phyloP scores from a whole-genome alignment of 2,329 filamentous ascomycete species.

The Penicillium sp. region DNA sequence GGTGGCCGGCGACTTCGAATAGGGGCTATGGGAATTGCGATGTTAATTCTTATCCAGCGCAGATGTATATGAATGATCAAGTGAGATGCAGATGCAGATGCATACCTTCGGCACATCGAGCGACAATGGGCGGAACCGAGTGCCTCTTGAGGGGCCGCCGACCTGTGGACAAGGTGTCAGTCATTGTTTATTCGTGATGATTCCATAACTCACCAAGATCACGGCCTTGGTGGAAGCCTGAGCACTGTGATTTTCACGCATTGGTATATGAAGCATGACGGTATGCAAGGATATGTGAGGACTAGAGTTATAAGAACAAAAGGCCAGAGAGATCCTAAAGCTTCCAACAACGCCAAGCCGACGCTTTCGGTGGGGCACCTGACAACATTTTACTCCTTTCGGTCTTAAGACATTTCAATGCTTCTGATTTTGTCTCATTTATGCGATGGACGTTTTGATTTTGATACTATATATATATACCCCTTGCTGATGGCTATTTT shows the following conservation, averaged over 20 bases:
- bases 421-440: not conserved
- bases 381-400: conserved; percentile 15
- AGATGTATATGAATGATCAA: not conserved
- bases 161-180: conserved; percentile 59
- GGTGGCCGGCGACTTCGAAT: conserved; percentile 96
- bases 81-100: conserved; percentile 3
- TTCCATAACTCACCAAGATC: conserved; percentile 67
- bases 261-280: conserved; percentile 47
- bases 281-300: conserved; percentile 6
- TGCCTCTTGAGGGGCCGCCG: conserved; percentile 91
- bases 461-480: not conserved
- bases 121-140: conserved; percentile 88
- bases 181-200: conserved; percentile 5
- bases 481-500: not conserved
- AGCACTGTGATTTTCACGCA: conserved; percentile 36
- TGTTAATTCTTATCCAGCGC: not conserved
- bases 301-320: not conserved
- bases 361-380: conserved; percentile 26
- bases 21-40: conserved; percentile 63
- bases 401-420: not conserved
- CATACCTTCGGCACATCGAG: conserved; percentile 90
- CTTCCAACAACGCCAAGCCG: conserved; percentile 22
- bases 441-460: too few species aligned
- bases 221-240: conserved; percentile 80
- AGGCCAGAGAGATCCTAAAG: conserved; percentile 9